A percentile compares a stretch with the other conserved stretches of the same genome.
Conservation (phyloP, 495 filamentous ascomycete genomes). For the Astrocystis sublimbata region DNA sequence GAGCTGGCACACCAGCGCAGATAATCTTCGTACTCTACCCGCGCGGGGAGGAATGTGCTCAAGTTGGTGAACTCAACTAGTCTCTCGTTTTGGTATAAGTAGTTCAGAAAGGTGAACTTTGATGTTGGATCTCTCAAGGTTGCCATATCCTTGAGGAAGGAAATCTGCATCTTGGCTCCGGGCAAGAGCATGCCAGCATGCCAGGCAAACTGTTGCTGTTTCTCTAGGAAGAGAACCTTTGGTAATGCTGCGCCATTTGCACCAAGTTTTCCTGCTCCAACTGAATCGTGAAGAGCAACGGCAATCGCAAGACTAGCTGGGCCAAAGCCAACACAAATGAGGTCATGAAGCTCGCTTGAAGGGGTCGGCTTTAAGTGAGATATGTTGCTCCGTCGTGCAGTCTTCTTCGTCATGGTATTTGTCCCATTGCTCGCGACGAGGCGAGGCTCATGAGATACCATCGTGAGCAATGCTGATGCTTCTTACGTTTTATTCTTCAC, state of each 20-base stretch:
- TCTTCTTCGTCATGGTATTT: background rate
- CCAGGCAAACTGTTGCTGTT: constrained; percentile 82
- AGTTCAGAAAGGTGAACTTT: constrained; percentile 94
- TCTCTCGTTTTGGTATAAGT: constrained; percentile 74
- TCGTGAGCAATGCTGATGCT: background rate
- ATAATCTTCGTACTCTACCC: constrained; percentile 93
- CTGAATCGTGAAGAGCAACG: constrained; percentile 78
- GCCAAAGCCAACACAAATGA: constrained; percentile 91
- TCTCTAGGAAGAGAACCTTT: constrained; percentile 82
- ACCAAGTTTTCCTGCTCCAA: constrained; percentile 42
- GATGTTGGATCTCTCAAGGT: constrained; percentile 84
- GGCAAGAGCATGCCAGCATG: constrained; percentile 94
- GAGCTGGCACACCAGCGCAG: constrained; percentile 85
- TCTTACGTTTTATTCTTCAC: background rate
- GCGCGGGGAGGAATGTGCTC: constrained; percentile 80
- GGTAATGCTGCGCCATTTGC: constrained; percentile 45
- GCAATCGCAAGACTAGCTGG: constrained; percentile 92
- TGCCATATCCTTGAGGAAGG: constrained; percentile 94
- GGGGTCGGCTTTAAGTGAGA: constrained; percentile 39
- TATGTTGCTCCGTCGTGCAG: constrained; percentile 17
- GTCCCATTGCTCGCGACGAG: constrained; percentile 25
- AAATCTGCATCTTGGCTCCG: constrained; percentile 95
- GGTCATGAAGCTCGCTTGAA: constrained; percentile 68
- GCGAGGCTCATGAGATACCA: constrained; percentile 13
- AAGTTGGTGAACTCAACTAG: constrained; percentile 89